Base-by-base conservation (phyloP, 2,329 filamentous ascomycete genomes). In the Rosellinia necatrix region DNA sequence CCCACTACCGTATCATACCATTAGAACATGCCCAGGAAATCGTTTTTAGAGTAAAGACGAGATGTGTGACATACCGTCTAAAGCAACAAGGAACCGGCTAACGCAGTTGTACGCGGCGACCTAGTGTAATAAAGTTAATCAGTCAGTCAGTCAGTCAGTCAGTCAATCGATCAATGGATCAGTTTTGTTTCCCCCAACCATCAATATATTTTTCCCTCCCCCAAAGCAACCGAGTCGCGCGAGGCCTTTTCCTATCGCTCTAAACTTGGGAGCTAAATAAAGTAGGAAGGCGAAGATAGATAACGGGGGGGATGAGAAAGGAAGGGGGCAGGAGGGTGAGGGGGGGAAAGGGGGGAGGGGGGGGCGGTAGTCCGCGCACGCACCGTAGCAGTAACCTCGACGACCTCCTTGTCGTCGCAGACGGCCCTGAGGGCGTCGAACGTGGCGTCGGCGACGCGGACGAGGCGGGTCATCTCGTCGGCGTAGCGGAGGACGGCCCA, bases 91-190 rank as follows among this genome's bases (percentile, higher is more conserved):
- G 65, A 96, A 92, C 25, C 91, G 81, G 71, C 88, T 92, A 13
- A 96, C 90, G 68, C 89, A 92, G 70, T 96, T 96, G 71, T 96
- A 96, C 51, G 84, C 85, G 10, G 89, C 89, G 63, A 84, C 72
- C 80, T 82, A 15, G 44, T 15, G 34, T 10, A 4, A n/a, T n/a
- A n/a, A n/a, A n/a, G n/a, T n/a, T n/a, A 10, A 29, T 40, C 29
- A 46, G 37, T 24, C 13, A 50, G 15, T 34, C 2, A 34, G 32
- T 17, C 22, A 17, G 15, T n/a, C 12, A 10, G 37, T 32, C n/a
- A 32, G 29, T n/a, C n/a, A n/a, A n/a, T n/a, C n/a, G n/a, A n/a
- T n/a, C n/a, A n/a, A n/a, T n/a, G n/a, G n/a, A n/a, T n/a, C n/a
- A n/a, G n/a, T n/a, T n/a, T n/a, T n/a, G n/a, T n/a, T n/a, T n/a